A percentile compares a stretch with the other conserved stretches of the same genome.
Conservation (phyloP, 352 stramenopile genomes). For the Pythium aristosporum region DNA sequence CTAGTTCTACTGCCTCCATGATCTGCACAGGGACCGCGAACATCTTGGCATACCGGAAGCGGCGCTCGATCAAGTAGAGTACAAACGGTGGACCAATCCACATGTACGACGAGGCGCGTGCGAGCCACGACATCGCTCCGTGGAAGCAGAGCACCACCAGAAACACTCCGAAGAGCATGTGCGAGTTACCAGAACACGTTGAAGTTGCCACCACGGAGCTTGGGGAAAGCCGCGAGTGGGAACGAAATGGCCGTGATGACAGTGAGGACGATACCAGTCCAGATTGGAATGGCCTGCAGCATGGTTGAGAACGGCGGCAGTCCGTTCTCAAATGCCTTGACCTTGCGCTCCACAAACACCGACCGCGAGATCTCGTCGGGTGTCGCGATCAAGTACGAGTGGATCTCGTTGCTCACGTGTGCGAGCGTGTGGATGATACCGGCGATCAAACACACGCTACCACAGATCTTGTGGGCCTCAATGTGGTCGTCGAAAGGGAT, state of each 20-base stretch:
- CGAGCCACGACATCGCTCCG: conserved; percentile 9
- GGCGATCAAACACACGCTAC: conserved; percentile 4
- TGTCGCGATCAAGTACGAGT: conserved; percentile 10
- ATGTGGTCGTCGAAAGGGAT: conserved; percentile 11
- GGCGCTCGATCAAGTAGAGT: conserved; percentile 19
- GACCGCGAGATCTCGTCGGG: conserved; percentile 4
- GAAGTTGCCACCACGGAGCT: conserved; percentile 2
- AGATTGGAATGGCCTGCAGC: not conserved
- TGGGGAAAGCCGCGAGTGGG: not conserved
- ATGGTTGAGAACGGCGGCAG: conserved; percentile 2
- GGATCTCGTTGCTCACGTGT: conserved; percentile 4
- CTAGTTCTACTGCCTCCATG: not conserved
- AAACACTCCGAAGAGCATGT: conserved; percentile 8
- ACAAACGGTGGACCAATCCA: conserved; percentile 7
- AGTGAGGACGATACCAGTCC: conserved; percentile 3
- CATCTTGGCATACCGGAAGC: conserved; percentile 12
- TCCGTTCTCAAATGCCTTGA: not conserved
- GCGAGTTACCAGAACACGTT: conserved; percentile 17
- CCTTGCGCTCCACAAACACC: conserved; percentile 1
- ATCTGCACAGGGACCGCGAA: not conserved
- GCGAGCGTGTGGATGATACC: conserved; percentile 1
- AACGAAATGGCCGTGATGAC: conserved; percentile 10
- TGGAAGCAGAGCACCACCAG: conserved; percentile 11
- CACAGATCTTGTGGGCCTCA: conserved; percentile 9
- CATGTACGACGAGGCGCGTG: conserved; percentile 2